A percentile compares a stretch with the other conserved stretches of the same genome.
These are phyloP conservation scores for Phlegmacium glaucopus DNA, from an alignment of 768 basidiomycete species.

Conservation along the genomic window DNA sequence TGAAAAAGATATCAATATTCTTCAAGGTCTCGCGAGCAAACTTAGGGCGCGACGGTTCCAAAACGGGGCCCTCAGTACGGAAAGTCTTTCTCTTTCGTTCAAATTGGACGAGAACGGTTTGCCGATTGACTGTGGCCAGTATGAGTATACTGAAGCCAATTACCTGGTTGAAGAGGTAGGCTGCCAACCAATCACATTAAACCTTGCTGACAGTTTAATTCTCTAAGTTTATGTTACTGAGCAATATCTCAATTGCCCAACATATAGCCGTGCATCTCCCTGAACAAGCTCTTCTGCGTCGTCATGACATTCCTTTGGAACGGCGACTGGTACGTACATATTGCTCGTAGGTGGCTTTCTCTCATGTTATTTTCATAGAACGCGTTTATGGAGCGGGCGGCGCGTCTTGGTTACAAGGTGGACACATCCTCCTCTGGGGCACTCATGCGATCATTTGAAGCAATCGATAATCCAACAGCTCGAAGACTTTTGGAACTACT, in stretches of 20 bases:
- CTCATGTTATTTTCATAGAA: conserved; percentile 41
- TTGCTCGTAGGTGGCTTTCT: background rate
- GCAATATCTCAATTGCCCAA: conserved; percentile 88
- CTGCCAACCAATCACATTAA: background rate
- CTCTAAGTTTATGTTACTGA: conserved; percentile 88
- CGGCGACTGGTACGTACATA: conserved; percentile 70
- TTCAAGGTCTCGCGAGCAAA: conserved; percentile 69
- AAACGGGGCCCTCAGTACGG: conserved; percentile 72
- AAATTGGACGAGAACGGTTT: conserved; percentile 73
- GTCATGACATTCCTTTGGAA: conserved; percentile 91
- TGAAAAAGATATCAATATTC: conserved; percentile 68
- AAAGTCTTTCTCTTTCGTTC: conserved; percentile 73
- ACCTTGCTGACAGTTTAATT: conserved; percentile 4
- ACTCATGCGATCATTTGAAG: conserved; percentile 82
- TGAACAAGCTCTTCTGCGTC: conserved; percentile 94
- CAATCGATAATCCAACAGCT: conserved; percentile 68
- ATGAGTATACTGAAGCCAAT: conserved; percentile 68
- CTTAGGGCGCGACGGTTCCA: conserved; percentile 72
- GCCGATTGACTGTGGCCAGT: conserved; percentile 75
- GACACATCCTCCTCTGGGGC: conserved; percentile 77
- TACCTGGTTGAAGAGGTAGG: conserved; percentile 85
- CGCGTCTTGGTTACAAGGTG: conserved; percentile 78
- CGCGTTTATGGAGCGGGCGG: conserved; percentile 75
- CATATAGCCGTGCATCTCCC: conserved; percentile 92
- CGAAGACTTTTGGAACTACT: conserved; percentile 80